phyloP scores from a whole-genome alignment of 2,329 filamentous ascomycete species.

The Penicillium nordicum region DNA sequence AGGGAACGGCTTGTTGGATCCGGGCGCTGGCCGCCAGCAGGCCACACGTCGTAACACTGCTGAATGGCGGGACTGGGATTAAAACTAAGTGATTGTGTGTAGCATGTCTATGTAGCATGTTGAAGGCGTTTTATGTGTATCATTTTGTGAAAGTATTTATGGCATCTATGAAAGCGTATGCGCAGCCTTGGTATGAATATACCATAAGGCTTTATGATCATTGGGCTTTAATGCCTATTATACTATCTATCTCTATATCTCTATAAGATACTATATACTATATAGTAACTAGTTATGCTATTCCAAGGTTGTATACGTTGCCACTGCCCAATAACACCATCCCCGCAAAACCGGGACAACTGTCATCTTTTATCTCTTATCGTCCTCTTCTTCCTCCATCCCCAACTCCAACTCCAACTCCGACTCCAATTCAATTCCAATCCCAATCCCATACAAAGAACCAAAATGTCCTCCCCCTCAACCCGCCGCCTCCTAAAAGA shows the following conservation, averaged over 20 bases:
- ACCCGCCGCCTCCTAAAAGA: conserved; percentile 62
- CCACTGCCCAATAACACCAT: neutral
- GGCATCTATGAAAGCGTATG: neutral
- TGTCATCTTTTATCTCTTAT: neutral
- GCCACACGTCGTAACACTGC: conserved; percentile 22
- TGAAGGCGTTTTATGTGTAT: conserved; percentile 3
- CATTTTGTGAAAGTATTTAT: conserved; percentile 1
- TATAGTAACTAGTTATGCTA: too few relatives aligned
- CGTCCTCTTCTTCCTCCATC: neutral
- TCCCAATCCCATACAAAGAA: neutral
- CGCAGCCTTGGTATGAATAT: neutral
- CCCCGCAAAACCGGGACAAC: neutral
- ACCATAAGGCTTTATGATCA: neutral
- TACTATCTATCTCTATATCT: neutral
- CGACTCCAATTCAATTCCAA: neutral
- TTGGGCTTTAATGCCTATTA: neutral
- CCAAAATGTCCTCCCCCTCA: conserved; percentile 33
- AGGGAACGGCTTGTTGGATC: conserved; percentile 19
- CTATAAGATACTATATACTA: neutral
- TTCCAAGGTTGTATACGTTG: neutral
- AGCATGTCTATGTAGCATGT: conserved; percentile 2
- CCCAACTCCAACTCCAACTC: neutral
- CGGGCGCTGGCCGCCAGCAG: conserved; percentile 13
- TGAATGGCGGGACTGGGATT: conserved; percentile 44
- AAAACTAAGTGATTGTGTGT: conserved; percentile 23